Evolutionary conservation across 768 basidiomycete species (phyloP), one percentile per base, ranked within the genome.

Genomic region (Kwoniella botswanensis): DNA sequence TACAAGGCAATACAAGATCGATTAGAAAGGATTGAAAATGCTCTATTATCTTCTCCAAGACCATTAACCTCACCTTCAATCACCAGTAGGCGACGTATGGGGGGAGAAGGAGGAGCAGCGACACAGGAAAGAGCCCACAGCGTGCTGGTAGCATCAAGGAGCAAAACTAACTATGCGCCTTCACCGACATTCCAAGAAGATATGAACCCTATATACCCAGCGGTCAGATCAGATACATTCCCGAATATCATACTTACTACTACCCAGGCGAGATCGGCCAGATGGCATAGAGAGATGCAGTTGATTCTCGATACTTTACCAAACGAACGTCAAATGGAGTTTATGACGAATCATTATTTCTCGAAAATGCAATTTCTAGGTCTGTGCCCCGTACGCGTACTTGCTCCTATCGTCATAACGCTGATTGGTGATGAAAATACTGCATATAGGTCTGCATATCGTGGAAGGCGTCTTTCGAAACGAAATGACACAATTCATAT

Each of bases 321-420:
- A 4, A 58, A 18, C 6, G 18, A 60, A 12, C 24, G 21, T 17
- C 57, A 52, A 17, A 26, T 67, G 22, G 66, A 67, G 22, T 52
- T 17, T 35, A 41, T 67, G 5, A 15, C 60, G 10, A 57, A 67
- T 46, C 35, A 41, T 29, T 67, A 67, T 26, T 67, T 67, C 41
- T 42, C 58, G 56, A 9, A 60, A 18, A 29, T 67, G 17, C 58
- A 60, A 43, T 5, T 67, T 9, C 41, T 60, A 13, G 35, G 66
- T 67, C 46, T 11, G 66, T 67, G 26, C 44, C 57, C 43, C 61
- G 21, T 10, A 43, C 61, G 35, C 12, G n/a, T 63, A 35, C 35
- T 35, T 35, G 35, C 35, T 35, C 35, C 35, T 35, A 35, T 35
- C 7, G 35, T 35, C 5, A 35, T 3, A 35, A 35, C 35, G 35